Base-by-base conservation (phyloP, 2,329 filamentous ascomycete genomes). In the Talaromyces sp. region DNA sequence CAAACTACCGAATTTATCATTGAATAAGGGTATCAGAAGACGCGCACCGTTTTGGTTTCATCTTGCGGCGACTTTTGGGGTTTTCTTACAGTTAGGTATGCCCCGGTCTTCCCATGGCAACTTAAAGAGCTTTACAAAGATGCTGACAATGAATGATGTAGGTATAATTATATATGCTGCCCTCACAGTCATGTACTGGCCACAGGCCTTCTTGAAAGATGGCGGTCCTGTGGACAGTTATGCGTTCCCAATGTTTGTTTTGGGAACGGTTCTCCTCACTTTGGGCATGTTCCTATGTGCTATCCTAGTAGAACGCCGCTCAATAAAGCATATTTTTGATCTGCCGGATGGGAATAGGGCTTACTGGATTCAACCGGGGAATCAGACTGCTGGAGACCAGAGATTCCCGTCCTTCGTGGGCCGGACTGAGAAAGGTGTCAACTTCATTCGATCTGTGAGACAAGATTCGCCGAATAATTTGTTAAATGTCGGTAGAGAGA, bases 361-460 rank as follows among this genome's bases (percentile, higher is more conserved):
- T 0, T 77, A 74, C 64, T 79, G 77, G 78, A 51, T 79, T 0
- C 78, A 80, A 38, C 78, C 77, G 0, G 78, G 78, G 1, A 69
- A 71, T 0, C 77, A 80, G 19, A 58, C 68, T 13, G 71, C 78
- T 3, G 78, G 77, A 1, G 77, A 80, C 43, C 77, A 80, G 38
- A 73, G 73, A 0, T 78, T 79, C 29, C 73, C 75, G 13, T 69
- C 77, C 1, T 80, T 79, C 47, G 68, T 77, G 15, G 73, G 71
- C 3, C 69, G 71, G 22, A 72, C 70, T 29, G 69, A 77, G 1
- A 60, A 29, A 11, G 61, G 65, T 0, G 47, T 40, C 4, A 3
- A 45, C 7, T 64, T 60, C 45, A 49, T 59, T 19, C 61, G 65
- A 54, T 76, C 76, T 0, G 67, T 71, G 6, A 67, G 72, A 34